A percentile compares a stretch with the other conserved stretches of the same genome.
Evolutionary conservation across 106 monocot genomes (phyloP).

Genomic region (Ottelia alismoides): DNA sequence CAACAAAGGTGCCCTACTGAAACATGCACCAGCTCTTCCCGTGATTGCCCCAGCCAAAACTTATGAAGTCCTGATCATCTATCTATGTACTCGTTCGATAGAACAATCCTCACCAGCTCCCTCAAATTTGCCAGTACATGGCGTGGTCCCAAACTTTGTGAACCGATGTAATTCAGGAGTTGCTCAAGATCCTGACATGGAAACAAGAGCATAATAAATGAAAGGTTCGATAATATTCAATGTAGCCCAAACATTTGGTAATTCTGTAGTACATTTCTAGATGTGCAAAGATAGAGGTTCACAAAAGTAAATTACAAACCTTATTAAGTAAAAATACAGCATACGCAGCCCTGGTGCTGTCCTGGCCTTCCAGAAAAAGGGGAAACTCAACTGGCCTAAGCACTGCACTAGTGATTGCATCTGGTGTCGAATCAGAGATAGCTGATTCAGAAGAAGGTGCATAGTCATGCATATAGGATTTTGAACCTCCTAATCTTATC

Average conservation of each 20-base stretch:
- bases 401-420: constrained; percentile 6
- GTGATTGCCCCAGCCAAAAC: too few species aligned
- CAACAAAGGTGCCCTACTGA: too few species aligned
- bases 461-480: constrained; percentile 69
- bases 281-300: not conserved
- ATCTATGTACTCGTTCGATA: constrained; percentile 38
- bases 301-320: constrained; percentile 22
- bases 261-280: not conserved
- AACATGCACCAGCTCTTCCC: too few species aligned
- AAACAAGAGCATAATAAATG: not conserved
- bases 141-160: constrained; percentile 73
- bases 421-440: constrained; percentile 25
- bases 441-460: constrained; percentile 53
- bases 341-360: constrained; percentile 83
- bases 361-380: constrained; percentile 89
- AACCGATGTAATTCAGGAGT: constrained; percentile 69
- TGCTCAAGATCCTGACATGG: constrained; percentile 68
- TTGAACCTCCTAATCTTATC: constrained; percentile 65
- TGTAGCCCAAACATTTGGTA: too few species aligned
- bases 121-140: constrained; percentile 74
- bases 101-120: constrained; percentile 60
- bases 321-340: constrained; percentile 92
- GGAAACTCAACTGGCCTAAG: constrained; percentile 64
- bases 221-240: not conserved
- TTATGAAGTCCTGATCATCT: too few species aligned